These are phyloP conservation scores for Parachlorella kessleri DNA, from an alignment of 139 green algal genomes.

Conservation along the genomic window DNA sequence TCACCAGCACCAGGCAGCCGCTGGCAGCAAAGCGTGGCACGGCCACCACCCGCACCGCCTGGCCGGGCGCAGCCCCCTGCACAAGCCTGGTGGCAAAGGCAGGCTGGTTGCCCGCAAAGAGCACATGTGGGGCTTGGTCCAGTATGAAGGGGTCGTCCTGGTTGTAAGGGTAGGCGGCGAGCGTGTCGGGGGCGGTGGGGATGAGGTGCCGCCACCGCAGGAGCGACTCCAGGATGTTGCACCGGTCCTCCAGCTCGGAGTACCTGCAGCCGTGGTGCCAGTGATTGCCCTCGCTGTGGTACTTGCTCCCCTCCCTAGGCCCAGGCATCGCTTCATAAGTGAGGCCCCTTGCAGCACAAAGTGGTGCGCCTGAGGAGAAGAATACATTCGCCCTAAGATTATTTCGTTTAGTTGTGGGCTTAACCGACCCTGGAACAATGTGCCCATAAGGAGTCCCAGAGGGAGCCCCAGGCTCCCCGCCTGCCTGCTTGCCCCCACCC, in stretches of 20 bases:
- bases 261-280: slow-evolving; percentile 50
- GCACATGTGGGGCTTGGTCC: slow-evolving; percentile 82
- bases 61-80: slow-evolving; percentile 31
- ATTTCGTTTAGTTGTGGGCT: too few relatives aligned
- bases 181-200: slow-evolving; percentile 96
- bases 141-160: slow-evolving; percentile 95
- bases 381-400: too few relatives aligned
- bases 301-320: too few relatives aligned
- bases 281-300: too few relatives aligned
- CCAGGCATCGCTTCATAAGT: too few relatives aligned
- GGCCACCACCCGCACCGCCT: slow-evolving; percentile 66
- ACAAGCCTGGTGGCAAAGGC: slow-evolving; percentile 70
- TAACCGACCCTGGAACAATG: too few relatives aligned
- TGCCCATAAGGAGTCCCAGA: too few relatives aligned
- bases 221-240: slow-evolving; percentile 72
- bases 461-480: too few relatives aligned
- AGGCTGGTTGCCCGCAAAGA: slow-evolving; percentile 93
- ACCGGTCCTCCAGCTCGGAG: slow-evolving; percentile 42
- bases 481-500: too few relatives aligned
- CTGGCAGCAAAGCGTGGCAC: slow-evolving; percentile 82
- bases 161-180: slow-evolving; percentile 91
- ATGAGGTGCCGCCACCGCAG: slow-evolving; percentile 90
- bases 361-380: not conserved
- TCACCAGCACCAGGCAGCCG: slow-evolving; percentile 81
- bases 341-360: too few relatives aligned